Percentiles rank a stretch among this genome's conserved stretches.
phyloP scores from a whole-genome alignment of 2,329 filamentous ascomycete species.

The Emergomyces africanus region DNA sequence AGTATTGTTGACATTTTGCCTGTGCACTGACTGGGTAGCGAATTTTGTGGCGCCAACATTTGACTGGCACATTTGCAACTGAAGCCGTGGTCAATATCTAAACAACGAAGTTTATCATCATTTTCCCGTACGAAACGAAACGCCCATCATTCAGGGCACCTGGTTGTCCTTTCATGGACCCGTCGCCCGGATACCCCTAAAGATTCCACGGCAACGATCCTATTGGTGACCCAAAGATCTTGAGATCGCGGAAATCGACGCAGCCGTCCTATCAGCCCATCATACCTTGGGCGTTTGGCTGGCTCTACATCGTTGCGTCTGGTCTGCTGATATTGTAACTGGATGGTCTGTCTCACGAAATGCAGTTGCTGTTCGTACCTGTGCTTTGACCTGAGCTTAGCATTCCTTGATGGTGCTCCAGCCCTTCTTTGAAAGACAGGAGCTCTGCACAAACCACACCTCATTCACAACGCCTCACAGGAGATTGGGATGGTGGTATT shows the following conservation, averaged over 20 bases:
- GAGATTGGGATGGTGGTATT: background rate
- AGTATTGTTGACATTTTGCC: background rate
- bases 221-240: background rate
- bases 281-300: too few relatives aligned
- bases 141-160: background rate
- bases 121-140: background rate
- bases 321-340: too few relatives aligned
- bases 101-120: background rate
- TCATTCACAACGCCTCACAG: background rate
- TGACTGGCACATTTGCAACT: background rate
- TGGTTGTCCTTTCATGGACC: background rate
- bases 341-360: too few relatives aligned
- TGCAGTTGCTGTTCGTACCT: too few relatives aligned
- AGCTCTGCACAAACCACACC: too few relatives aligned
- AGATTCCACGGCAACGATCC: background rate
- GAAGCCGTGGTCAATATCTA: background rate
- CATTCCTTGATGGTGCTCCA: too few relatives aligned
- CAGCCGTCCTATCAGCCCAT: background rate
- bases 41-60: background rate
- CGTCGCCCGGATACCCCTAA: background rate
- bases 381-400: too few relatives aligned
- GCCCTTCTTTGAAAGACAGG: too few relatives aligned
- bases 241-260: background rate
- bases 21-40: background rate
- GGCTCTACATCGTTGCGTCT: too few relatives aligned